A percentile compares a stretch with the other conserved stretches of the same genome.
Evolutionary conservation across 1,284 basidiomycete genomes (phyloP).

Genomic region (Rhizoctonia solani): DNA sequence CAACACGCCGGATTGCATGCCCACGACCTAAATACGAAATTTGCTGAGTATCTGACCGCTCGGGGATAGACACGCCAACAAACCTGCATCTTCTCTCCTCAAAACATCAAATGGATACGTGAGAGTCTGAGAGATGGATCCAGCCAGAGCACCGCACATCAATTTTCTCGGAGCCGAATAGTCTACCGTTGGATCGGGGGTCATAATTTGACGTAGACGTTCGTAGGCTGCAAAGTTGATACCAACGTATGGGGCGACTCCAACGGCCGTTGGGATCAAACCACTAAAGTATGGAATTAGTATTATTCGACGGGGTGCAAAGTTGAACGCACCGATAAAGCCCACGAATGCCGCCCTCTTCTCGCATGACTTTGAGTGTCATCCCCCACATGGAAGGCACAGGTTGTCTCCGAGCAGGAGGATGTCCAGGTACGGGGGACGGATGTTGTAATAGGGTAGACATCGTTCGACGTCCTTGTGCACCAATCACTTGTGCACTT

Average conservation of each 20-base stretch:
- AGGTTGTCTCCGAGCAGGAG: slow-evolving; percentile 40
- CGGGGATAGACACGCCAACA: neutral
- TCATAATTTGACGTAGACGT: slow-evolving; percentile 67
- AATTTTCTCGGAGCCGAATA: slow-evolving; percentile 60
- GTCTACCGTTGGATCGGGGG: slow-evolving; percentile 70
- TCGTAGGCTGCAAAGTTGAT: slow-evolving; percentile 85
- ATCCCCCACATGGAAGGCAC: slow-evolving; percentile 82
- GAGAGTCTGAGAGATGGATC: slow-evolving; percentile 86
- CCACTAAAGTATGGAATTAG: slow-evolving; percentile 50
- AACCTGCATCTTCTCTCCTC: slow-evolving; percentile 83
- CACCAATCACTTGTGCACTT: slow-evolving; percentile 14
- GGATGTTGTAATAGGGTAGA: slow-evolving; percentile 36
- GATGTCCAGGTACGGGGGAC: slow-evolving; percentile 30
- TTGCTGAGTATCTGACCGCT: neutral
- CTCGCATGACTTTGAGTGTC: slow-evolving; percentile 85
- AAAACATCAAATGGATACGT: slow-evolving; percentile 97
- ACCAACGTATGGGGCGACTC: slow-evolving; percentile 91
- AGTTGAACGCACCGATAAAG: slow-evolving; percentile 63
- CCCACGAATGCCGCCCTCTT: slow-evolving; percentile 86
- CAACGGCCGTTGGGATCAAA: slow-evolving; percentile 82
- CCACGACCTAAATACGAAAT: slow-evolving; percentile 73
- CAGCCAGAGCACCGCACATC: slow-evolving; percentile 75
- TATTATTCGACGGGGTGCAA: slow-evolving; percentile 38
- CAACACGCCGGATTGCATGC: slow-evolving; percentile 68
- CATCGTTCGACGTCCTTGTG: neutral